Percentiles rank a stretch among this genome's conserved stretches.
phyloP scores from a whole-genome alignment of 2,329 filamentous ascomycete species.

The Colletotrichum falcatum region DNA sequence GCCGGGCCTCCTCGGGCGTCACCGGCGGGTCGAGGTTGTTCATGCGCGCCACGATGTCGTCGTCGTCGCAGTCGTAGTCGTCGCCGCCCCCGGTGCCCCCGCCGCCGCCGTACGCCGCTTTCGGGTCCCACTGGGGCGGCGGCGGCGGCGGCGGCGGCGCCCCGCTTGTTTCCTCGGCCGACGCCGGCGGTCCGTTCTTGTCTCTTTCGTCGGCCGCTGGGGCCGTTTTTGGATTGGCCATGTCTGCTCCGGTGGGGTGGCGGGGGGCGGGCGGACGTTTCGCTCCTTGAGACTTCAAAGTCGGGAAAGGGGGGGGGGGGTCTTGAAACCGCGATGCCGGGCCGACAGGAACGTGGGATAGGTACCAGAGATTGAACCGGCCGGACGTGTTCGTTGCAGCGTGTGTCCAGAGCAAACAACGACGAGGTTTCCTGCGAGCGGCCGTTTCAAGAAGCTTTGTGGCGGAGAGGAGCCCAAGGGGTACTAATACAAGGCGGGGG shows the following conservation, averaged over 20 bases:
- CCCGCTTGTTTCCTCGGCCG: background rate
- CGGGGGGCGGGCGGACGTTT: background rate
- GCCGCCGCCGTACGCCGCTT: too few species aligned
- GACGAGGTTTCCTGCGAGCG: background rate
- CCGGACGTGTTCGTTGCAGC: background rate
- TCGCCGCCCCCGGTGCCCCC: too few species aligned
- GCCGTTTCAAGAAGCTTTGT: too few species aligned
- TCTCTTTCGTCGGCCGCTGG: too few species aligned
- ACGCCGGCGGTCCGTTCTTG: background rate
- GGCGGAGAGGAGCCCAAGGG: too few species aligned
- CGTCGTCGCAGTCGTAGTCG: slow-evolving; percentile 1
- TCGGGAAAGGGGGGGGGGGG: background rate
- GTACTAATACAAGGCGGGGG: too few species aligned
- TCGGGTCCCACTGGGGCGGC: background rate
- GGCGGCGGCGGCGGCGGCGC: background rate
- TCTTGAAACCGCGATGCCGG: too few species aligned
- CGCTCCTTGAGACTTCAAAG: background rate
- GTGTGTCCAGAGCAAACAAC: background rate
- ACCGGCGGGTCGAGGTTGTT: slow-evolving; percentile 40
- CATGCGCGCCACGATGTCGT: slow-evolving; percentile 34
- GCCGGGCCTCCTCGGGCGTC: slow-evolving; percentile 32
- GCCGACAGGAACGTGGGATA: background rate
- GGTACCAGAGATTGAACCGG: background rate
- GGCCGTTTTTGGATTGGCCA: background rate
- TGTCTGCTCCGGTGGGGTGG: too few species aligned